Evolutionary conservation across 2,329 filamentous ascomycete species (phyloP), one percentile per base, ranked within the genome.

Genomic region (Sclerotinia borealis): DNA sequence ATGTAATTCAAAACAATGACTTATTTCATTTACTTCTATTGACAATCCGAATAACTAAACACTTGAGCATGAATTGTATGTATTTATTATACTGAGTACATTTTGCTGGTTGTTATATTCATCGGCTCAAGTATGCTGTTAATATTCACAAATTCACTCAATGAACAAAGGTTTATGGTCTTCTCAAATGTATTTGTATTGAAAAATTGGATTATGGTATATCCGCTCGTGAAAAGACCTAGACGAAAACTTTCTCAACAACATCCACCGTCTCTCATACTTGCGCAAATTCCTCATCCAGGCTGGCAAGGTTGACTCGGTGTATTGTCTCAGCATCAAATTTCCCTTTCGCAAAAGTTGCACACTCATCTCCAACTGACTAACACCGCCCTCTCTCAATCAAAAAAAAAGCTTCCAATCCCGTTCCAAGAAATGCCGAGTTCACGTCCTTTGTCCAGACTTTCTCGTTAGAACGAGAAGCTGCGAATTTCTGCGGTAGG

Each of bases 341-440:
- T 4, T 27, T 27, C 11, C 52, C 52, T 17, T 31, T 56, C 9
- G 37, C 52, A 43, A 43, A 56, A 22, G 37, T 43, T 22, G 52
- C 52, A 43, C 52, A 56, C 19, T 37, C 52, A 43, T 56, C 52
- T 22, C 52, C 37, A n/a, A 56, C n/a, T 56, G 37, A 15, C 52
- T 56, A 19, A 56, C 52, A 19, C 27, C 27, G 7, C 34, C 45
- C 4, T 56, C 11, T 29, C 19, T 45, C 52, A 45, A n/a, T n/a
- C n/a, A n/a, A n/a, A n/a, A n/a, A 17, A 19, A 45, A 56, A 1
- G 2, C 17, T 19, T 56, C 52, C n/a, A 56, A 41, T 4, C 39
- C 37, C 11, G 27, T 56, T 45, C 39, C 39, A 19, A 45, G n/a
- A 29, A 56, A 56, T 22, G 39, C 37, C 19, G 52, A 56, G 27